Evolutionary conservation across 768 basidiomycete genomes (phyloP).

Genomic region (Tephrocybe sp.): DNA sequence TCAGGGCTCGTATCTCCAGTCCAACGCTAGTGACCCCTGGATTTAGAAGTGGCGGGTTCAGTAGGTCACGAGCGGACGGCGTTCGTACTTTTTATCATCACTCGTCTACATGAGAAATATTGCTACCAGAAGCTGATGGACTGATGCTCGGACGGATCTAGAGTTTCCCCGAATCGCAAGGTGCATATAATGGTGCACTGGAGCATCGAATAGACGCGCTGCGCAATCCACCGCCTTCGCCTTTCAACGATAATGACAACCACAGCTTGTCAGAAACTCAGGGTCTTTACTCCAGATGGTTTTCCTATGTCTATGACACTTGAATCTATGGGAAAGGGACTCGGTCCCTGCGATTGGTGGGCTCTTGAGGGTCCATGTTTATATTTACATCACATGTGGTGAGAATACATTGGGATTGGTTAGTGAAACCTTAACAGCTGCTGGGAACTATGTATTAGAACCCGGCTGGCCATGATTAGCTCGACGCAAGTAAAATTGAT

Average conservation of each 20-base stretch:
- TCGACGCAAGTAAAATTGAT: conserved; percentile 1
- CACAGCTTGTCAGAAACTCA: too few species aligned
- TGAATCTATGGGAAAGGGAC: too few species aligned
- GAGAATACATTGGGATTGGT: conserved; percentile 7
- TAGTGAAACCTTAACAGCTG: conserved; percentile 4
- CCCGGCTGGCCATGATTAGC: background rate
- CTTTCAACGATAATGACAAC: background rate
- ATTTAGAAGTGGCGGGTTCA: background rate
- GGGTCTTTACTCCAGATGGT: too few species aligned
- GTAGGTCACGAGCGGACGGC: conserved; percentile 1
- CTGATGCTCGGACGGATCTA: conserved; percentile 15
- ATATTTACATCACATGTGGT: background rate
- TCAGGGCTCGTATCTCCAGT: background rate
- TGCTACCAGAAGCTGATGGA: conserved; percentile 5
- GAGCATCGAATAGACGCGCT: background rate
- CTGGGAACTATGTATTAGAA: background rate
- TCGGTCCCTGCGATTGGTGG: conserved; percentile 5
- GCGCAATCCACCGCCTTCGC: background rate
- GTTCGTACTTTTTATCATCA: background rate
- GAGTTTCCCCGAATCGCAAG: background rate
- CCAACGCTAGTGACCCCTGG: background rate
- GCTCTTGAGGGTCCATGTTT: conserved; percentile 4
- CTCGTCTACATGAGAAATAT: conserved; percentile 14
- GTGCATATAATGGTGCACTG: background rate
- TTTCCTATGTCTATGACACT: too few species aligned